Percentiles rank a stretch among this genome's conserved stretches.
Conservation (phyloP, 805 yeast genomes). For the Nakazawaea wickerhamii region DNA sequence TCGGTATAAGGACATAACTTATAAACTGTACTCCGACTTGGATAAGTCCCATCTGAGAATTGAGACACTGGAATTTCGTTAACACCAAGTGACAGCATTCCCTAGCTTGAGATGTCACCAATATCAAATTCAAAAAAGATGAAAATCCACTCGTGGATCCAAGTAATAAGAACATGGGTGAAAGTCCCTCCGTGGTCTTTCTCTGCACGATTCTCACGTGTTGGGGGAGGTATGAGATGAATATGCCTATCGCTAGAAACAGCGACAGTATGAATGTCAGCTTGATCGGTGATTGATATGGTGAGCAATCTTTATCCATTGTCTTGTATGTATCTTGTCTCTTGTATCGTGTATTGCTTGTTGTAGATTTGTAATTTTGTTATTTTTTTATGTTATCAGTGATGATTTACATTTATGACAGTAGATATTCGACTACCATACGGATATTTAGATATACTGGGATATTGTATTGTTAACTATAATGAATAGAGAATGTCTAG, state of each 20-base stretch:
- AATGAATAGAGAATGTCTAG: no score
- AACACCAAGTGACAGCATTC: slow-evolving; percentile 49
- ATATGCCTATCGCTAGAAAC: slow-evolving; percentile 59
- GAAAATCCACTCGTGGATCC: slow-evolving; percentile 68
- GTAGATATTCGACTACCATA: no score
- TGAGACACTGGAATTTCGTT: slow-evolving; percentile 52
- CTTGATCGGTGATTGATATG: slow-evolving; percentile 44
- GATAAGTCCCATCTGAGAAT: slow-evolving; percentile 57
- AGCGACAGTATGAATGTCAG: slow-evolving; percentile 45
- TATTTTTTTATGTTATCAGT: no score
- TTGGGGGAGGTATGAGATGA: slow-evolving; percentile 72
- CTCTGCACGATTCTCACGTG: slow-evolving; percentile 53
- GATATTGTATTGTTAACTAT: no score
- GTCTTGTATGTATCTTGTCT: no score
- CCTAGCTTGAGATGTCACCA: slow-evolving; percentile 56
- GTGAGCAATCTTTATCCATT: slow-evolving; percentile 35
- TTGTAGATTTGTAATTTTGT: no score
- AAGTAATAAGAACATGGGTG: slow-evolving; percentile 64
- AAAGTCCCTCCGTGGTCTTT: slow-evolving; percentile 69
- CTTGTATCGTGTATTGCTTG: no score
- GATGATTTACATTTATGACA: no score
- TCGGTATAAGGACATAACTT: slow-evolving; percentile 53
- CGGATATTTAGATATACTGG: no score
- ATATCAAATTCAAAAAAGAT: slow-evolving; percentile 59
- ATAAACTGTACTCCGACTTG: slow-evolving; percentile 62